Evolutionary conservation across 176 grass and related monocot genomes (phyloP).

Genomic region (Avena atlantica): DNA sequence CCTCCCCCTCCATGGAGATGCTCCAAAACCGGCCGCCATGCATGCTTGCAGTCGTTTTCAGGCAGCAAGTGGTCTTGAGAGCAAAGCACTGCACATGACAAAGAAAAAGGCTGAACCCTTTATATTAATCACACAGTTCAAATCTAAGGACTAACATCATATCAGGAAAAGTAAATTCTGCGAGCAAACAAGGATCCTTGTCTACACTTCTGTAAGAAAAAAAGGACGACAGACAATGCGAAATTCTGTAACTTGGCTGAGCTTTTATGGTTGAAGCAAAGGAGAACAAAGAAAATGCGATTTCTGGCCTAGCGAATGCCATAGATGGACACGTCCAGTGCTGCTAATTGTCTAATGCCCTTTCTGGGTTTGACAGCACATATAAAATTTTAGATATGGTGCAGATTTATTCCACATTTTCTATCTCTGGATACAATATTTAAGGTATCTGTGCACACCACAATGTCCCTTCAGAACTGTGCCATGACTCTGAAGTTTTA

Average conservation of each 20-base stretch:
- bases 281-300: constrained; percentile 43
- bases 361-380: constrained; percentile 38
- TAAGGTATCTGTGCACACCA: constrained; percentile 51
- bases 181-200: constrained; percentile 37
- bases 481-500: not conserved
- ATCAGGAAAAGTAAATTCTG: constrained; percentile 36
- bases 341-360: constrained; percentile 38
- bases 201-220: constrained; percentile 31
- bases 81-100: not conserved
- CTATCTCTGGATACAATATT: constrained; percentile 46
- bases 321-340: constrained; percentile 36
- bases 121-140: constrained; percentile 41
- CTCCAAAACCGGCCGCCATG: not conserved
- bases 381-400: constrained; percentile 54
- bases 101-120: constrained; percentile 26
- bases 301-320: constrained; percentile 29
- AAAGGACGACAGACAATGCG: constrained; percentile 6
- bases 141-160: constrained; percentile 42
- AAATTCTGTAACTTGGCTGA: constrained; percentile 22
- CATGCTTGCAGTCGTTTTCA: constrained; percentile 20
- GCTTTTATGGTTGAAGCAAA: constrained; percentile 33
- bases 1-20: not conserved
- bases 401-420: constrained; percentile 48
- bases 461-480: constrained; percentile 26
- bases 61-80: not conserved